Evolutionary conservation across 495 filamentous ascomycete genomes (phyloP).

Genomic region (Tuber umbilicatum): DNA sequence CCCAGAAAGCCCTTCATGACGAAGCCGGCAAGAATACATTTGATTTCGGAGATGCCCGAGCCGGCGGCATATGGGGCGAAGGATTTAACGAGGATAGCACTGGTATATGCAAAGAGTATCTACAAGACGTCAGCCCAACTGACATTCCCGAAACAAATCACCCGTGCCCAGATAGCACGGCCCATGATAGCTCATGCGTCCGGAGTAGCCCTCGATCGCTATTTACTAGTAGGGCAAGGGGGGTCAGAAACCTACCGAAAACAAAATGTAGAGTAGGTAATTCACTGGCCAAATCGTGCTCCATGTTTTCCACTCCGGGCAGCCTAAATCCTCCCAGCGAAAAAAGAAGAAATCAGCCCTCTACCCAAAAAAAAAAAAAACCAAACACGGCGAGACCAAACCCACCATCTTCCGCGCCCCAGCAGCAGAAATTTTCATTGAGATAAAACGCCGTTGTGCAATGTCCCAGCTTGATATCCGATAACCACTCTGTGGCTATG

Average conservation of each 20-base stretch:
- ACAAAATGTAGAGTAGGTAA: slow-evolving; percentile 81
- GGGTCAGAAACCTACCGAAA: slow-evolving; percentile 57
- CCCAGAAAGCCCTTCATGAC: slow-evolving; percentile 98
- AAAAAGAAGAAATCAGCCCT: background rate
- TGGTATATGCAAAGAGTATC: slow-evolving; percentile 73
- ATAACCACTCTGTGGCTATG: slow-evolving; percentile 94
- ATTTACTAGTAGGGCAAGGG: background rate
- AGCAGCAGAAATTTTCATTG: slow-evolving; percentile 97
- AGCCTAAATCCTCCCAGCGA: slow-evolving; percentile 53
- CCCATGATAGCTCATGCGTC: background rate
- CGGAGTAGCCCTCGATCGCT: background rate
- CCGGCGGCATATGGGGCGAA: slow-evolving; percentile 96
- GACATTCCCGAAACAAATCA: background rate
- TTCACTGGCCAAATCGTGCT: slow-evolving; percentile 70
- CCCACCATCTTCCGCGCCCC: slow-evolving; percentile 80
- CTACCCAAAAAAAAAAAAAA: background rate
- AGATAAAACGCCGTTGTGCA: slow-evolving; percentile 94
- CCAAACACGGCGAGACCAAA: background rate
- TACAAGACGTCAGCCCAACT: slow-evolving; percentile 39
- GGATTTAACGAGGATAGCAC: slow-evolving; percentile 78
- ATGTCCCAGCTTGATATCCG: slow-evolving; percentile 89
- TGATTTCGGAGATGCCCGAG: slow-evolving; percentile 97
- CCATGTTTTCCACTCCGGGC: slow-evolving; percentile 86
- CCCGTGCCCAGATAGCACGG: background rate
- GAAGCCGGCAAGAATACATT: slow-evolving; percentile 98